Base-by-base conservation (phyloP, 441 rosid genomes). In the Euphorbia corollata region DNA sequence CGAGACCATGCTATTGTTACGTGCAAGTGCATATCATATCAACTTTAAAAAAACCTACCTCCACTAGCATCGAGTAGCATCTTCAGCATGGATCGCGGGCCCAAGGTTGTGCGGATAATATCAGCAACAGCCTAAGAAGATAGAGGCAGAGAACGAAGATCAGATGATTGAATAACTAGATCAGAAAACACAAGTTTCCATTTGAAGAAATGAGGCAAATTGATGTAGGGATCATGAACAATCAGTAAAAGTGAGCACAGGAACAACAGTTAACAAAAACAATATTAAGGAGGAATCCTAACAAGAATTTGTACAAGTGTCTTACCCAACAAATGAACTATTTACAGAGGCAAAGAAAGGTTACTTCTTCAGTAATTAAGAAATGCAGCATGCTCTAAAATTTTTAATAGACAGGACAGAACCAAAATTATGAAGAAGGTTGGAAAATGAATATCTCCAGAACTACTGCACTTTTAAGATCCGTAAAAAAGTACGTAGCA, bases 41-140 rank as follows among this genome's bases (percentile, higher is more conserved):
- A 23, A 24, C 7, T 22, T 13, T 8, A 48, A 5, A 2, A 47
- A 20, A 45, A 7, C 39, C 20, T 8, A 92, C 98, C 98, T 84
- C 96, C 98, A 41, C 65, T 38, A 72, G 91, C 86, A 82, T 87
- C 92, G 68, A 90, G 97, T 32, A 90, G 82, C 98, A 93, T 93
- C 83, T 93, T 92, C 67, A 87, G 73, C 98, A 93, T 93, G 66
- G 97, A 88, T 20, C 98, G 79, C 32, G 98, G 98, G 59, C 97
- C 98, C 83, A 93, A 81, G 23, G 98, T 93, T 11, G 96, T 90
- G 24, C 98, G 88, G 23, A 90, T 83, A 34, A 90, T 89, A 39
- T 90, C 96, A 70, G 98, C 92, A 73, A 93, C 92, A 64, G 89
- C 94, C 98, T 92, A 71, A 56, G 43, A 70, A 23, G 51, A 1